Evolutionary conservation across 1,284 basidiomycete species (phyloP).

Genomic region (Waitea zeae): DNA sequence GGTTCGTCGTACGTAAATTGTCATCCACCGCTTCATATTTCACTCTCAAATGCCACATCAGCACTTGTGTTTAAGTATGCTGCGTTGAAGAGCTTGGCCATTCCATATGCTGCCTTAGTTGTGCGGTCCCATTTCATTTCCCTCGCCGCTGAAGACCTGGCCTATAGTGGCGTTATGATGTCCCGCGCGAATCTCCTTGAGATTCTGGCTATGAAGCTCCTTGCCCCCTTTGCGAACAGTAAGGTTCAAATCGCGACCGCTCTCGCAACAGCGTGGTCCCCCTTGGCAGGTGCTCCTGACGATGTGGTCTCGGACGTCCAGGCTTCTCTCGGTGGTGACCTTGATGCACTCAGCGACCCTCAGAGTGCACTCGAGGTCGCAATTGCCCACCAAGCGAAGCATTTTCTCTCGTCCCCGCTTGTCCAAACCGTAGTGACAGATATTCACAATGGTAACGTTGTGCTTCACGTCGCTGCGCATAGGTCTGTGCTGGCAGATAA

Average conservation of each 20-base stretch:
- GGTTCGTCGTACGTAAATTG: constrained; percentile 39
- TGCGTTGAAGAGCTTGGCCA: constrained; percentile 50
- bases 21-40: background rate
- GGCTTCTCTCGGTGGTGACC: constrained; percentile 31
- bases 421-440: constrained; percentile 73
- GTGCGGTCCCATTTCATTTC: constrained; percentile 36
- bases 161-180: constrained; percentile 52
- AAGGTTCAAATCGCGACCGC: constrained; percentile 60
- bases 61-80: constrained; percentile 61
- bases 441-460: constrained; percentile 58
- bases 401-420: constrained; percentile 62
- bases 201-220: constrained; percentile 73
- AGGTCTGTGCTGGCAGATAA: constrained; percentile 72
- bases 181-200: constrained; percentile 70
- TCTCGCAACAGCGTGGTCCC: constrained; percentile 65
- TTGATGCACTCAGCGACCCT: constrained; percentile 37
- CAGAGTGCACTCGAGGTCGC: constrained; percentile 80
- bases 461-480: constrained; percentile 46
- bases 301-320: constrained; percentile 49
- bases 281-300: constrained; percentile 60
- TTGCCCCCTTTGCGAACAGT: constrained; percentile 53
- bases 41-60: background rate
- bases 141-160: constrained; percentile 45
- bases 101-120: constrained; percentile 61
- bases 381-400: constrained; percentile 66